phyloP scores from a whole-genome alignment of 2,329 filamentous ascomycete species.

The Cladobotryum mycophilum region DNA sequence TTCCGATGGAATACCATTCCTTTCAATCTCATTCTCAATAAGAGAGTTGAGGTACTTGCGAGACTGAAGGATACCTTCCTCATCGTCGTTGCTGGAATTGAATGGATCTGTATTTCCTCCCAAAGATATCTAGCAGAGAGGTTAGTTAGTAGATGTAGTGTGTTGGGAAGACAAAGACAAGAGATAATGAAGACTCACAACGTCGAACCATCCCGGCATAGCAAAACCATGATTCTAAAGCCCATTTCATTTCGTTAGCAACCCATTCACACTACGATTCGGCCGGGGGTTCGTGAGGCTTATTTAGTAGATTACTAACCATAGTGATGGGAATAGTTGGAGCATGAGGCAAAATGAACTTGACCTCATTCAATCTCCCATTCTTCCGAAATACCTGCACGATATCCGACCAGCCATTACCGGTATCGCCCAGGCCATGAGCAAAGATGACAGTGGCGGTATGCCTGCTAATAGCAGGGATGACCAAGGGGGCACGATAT shows the following conservation, averaged over 20 bases:
- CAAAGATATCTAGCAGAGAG: constrained; percentile 16
- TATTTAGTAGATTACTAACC: constrained; percentile 20
- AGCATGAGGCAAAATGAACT: constrained; percentile 91
- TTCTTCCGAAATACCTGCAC: constrained; percentile 83
- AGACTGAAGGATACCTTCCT: constrained; percentile 65
- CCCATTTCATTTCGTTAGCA: not conserved
- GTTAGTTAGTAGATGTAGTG: constrained; percentile 19
- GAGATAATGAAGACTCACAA: constrained; percentile 41
- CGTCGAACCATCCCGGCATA: constrained; percentile 88
- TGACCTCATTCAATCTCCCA: constrained; percentile 77
- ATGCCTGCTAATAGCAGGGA: constrained; percentile 75
- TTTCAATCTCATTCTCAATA: constrained; percentile 72
- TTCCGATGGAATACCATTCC: constrained; percentile 66
- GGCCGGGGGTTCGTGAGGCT: no score
- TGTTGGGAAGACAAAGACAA: no score
- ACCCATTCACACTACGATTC: no score
- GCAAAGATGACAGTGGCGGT: constrained; percentile 93
- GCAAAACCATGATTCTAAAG: constrained; percentile 63
- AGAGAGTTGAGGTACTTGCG: constrained; percentile 71
- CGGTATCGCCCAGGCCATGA: constrained; percentile 84
- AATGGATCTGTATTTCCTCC: not conserved
- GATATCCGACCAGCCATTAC: constrained; percentile 70
- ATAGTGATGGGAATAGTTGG: constrained; percentile 78
- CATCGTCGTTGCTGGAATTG: constrained; percentile 47
- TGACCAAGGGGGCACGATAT: constrained; percentile 52